Evolutionary conservation across 176 grass and related monocot genomes (phyloP).

Genomic region (Avena insularis): DNA sequence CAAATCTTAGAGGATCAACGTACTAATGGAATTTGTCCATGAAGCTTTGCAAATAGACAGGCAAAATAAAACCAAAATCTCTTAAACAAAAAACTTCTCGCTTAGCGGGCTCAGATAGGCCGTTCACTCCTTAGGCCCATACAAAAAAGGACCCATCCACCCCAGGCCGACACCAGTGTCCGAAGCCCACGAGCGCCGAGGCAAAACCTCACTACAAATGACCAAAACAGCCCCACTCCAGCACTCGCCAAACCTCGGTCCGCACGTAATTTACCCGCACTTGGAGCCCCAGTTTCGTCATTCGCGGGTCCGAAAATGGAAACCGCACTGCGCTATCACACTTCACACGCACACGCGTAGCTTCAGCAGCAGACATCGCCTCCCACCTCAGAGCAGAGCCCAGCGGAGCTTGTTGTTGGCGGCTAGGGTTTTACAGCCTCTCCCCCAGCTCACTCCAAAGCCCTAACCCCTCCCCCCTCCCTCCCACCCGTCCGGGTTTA

Average conservation of each 20-base stretch:
- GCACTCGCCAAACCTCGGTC: too few relatives aligned
- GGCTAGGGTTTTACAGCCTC: constrained; percentile 67
- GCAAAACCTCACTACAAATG: background rate
- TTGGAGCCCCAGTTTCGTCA: background rate
- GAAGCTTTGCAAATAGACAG: too few relatives aligned
- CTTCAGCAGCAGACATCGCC: background rate
- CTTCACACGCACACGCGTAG: background rate
- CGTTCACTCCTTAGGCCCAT: too few relatives aligned
- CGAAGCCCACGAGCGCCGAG: too few relatives aligned
- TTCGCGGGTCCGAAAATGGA: background rate
- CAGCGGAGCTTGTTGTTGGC: background rate
- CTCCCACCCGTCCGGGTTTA: background rate
- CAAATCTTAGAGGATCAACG: too few relatives aligned
- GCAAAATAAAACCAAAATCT: too few relatives aligned
- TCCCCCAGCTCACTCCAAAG: background rate
- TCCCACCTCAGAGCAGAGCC: background rate
- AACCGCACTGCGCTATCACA: background rate
- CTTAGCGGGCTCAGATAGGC: too few relatives aligned
- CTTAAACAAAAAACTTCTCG: too few relatives aligned
- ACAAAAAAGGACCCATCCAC: too few relatives aligned
- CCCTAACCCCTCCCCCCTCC: background rate
- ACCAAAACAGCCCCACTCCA: background rate
- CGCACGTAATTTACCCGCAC: background rate
- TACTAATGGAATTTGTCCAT: too few relatives aligned
- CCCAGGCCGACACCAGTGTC: too few relatives aligned